These are phyloP conservation scores for Lactifluus volemus DNA, from an alignment of 768 basidiomycete species.

Conservation along the genomic window DNA sequence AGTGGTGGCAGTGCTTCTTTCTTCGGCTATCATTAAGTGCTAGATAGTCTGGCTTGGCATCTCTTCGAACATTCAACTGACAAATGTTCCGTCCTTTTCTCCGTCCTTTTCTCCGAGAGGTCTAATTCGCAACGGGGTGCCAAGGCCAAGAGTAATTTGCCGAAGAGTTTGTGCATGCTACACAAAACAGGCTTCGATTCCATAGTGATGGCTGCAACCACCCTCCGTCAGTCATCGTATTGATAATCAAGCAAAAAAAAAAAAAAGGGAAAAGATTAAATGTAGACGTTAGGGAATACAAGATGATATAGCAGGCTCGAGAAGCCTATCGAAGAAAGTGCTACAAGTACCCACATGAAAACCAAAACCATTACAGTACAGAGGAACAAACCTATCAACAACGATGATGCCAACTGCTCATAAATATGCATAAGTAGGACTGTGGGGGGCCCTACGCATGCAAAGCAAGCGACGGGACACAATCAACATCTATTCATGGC, in stretches of 20 bases:
- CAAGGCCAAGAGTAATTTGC: neutral
- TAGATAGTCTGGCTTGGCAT: neutral
- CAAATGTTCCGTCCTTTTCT: neutral
- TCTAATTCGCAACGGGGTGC: neutral
- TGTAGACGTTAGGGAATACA: slow-evolving; percentile 4
- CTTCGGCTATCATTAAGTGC: neutral
- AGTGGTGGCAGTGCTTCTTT: neutral
- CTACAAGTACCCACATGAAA: slow-evolving; percentile 10
- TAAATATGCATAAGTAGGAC: slow-evolving; percentile 22
- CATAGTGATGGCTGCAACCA: neutral
- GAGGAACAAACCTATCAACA: neutral
- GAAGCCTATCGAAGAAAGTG: slow-evolving; percentile 2
- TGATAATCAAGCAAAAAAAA: neutral
- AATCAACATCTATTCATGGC: slow-evolving; percentile 16
- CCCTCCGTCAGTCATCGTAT: neutral
- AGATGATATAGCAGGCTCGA: neutral
- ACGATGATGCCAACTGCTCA: slow-evolving; percentile 1
- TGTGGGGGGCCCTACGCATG: slow-evolving; percentile 19
- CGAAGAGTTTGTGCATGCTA: neutral
- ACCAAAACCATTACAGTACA: slow-evolving; percentile 10
- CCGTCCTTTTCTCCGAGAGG: neutral
- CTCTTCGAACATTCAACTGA: neutral
- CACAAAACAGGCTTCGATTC: neutral
- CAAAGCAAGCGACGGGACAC: slow-evolving; percentile 10
- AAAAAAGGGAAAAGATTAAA: neutral